phyloP scores from a whole-genome alignment of 768 basidiomycete species.

The Lentinula sp. region DNA sequence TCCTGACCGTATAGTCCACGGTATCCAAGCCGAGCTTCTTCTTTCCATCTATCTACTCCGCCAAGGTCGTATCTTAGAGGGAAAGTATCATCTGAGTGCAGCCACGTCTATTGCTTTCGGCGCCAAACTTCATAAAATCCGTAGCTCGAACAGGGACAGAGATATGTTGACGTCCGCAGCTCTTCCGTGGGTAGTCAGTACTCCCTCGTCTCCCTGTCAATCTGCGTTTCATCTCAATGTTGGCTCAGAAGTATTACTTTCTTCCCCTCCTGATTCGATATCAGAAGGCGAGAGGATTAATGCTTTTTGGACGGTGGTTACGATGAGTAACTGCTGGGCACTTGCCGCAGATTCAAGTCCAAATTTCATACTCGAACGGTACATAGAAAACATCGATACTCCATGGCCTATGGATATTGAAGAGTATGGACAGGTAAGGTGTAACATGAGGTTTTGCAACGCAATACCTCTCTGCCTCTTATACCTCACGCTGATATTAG shows the following conservation, averaged over 20 bases:
- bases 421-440: constrained; percentile 2
- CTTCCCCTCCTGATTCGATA: not conserved
- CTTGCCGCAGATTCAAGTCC: constrained; percentile 18
- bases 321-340: constrained; percentile 22
- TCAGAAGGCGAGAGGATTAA: constrained; percentile 31
- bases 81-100: constrained; percentile 31
- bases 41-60: constrained; percentile 37
- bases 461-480: not conserved
- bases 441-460: too few species aligned
- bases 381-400: constrained; percentile 1
- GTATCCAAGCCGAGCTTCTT: constrained; percentile 33
- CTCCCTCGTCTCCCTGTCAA: not conserved
- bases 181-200: not conserved
- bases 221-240: constrained; percentile 29
- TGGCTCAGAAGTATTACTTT: constrained; percentile 12
- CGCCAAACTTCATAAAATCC: constrained; percentile 27
- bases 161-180: not conserved
- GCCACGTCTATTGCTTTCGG: constrained; percentile 23
- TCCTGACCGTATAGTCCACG: constrained; percentile 24
- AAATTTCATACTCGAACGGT: not conserved
- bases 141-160: not conserved
- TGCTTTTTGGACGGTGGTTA: constrained; percentile 33
- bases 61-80: constrained; percentile 32
- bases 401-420: constrained; percentile 8
- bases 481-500: not conserved